Percentiles rank a stretch among this genome's conserved stretches.
Conservation (phyloP, 768 basidiomycete genomes). For the Tylopilus felleus region DNA sequence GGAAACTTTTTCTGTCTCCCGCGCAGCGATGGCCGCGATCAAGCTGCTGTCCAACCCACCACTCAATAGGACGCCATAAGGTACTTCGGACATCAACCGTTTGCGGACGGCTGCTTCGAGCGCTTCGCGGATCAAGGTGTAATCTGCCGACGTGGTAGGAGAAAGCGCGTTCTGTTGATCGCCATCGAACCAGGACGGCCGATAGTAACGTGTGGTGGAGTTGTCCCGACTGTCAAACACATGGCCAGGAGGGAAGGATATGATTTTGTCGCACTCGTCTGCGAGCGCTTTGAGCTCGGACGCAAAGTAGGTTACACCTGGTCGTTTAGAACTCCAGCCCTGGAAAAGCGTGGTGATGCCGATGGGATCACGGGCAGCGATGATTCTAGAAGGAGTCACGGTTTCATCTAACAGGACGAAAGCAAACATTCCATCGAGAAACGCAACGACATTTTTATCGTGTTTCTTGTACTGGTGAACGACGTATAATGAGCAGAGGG, state of each 20-base stretch:
- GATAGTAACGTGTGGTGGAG: constrained; percentile 79
- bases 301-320: constrained; percentile 85
- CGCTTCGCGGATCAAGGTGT: constrained; percentile 68
- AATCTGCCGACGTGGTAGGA: constrained; percentile 60
- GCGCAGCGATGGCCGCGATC: constrained; percentile 91
- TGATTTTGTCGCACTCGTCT: constrained; percentile 91
- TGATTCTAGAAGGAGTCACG: constrained; percentile 81
- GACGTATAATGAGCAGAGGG: not conserved
- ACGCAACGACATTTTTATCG: constrained; percentile 68
- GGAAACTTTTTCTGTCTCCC: constrained; percentile 92
- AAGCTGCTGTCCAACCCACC: constrained; percentile 95
- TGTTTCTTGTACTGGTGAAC: constrained; percentile 72
- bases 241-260: constrained; percentile 96
- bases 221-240: constrained; percentile 85
- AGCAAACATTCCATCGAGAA: constrained; percentile 98
- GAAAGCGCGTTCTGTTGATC: constrained; percentile 61
- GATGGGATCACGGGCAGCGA: constrained; percentile 95
- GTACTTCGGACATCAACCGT: constrained; percentile 96
- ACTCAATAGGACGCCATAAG: constrained; percentile 93
- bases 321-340: constrained; percentile 83
- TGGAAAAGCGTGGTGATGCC: constrained; percentile 99
- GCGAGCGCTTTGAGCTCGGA: constrained; percentile 92
- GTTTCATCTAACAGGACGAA: constrained; percentile 96
- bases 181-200: constrained; percentile 87
- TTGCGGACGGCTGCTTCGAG: constrained; percentile 93